These are phyloP conservation scores for Diplodia corticola DNA, from an alignment of 2,329 filamentous ascomycete genomes.

Conservation along the genomic window DNA sequence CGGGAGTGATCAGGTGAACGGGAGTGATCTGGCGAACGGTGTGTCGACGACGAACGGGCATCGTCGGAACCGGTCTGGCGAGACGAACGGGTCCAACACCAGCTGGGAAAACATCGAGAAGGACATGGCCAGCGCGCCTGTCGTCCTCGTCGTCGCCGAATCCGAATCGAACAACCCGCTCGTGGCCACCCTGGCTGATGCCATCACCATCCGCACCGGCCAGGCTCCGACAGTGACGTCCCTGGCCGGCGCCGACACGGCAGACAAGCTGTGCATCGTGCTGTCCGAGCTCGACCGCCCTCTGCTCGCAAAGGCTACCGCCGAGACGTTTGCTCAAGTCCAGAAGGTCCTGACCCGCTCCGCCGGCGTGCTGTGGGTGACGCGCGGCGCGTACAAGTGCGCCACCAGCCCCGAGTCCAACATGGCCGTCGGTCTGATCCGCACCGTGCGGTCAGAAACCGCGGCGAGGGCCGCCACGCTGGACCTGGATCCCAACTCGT, in stretches of 20 bases:
- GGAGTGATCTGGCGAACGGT: too few relatives aligned
- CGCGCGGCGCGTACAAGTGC: conserved; percentile 3
- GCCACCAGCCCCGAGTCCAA: conserved; percentile 9
- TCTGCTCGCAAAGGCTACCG: not conserved
- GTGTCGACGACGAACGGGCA: not conserved
- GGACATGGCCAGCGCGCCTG: not conserved
- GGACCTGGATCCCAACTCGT: conserved; percentile 14
- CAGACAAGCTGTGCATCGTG: conserved; percentile 5
- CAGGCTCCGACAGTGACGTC: not conserved
- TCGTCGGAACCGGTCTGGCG: not conserved
- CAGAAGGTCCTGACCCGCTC: conserved; percentile 11
- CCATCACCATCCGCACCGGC: conserved; percentile 4
- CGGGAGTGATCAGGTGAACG: too few relatives aligned
- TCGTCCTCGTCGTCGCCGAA: conserved; percentile 12
- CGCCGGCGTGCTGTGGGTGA: conserved; percentile 18
- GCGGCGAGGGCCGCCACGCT: conserved; percentile 12
- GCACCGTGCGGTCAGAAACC: conserved; percentile 18
- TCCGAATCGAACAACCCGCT: not conserved
- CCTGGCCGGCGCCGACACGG: not conserved
- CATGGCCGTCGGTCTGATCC: conserved; percentile 14
- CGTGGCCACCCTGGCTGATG: not conserved
- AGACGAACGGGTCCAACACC: not conserved
- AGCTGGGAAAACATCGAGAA: not conserved
- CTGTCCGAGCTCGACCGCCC: not conserved
- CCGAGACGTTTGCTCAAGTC: not conserved